Evolutionary conservation across 257 asterid genomes (phyloP).

Genomic region (Ophiorrhiza pumila): DNA sequence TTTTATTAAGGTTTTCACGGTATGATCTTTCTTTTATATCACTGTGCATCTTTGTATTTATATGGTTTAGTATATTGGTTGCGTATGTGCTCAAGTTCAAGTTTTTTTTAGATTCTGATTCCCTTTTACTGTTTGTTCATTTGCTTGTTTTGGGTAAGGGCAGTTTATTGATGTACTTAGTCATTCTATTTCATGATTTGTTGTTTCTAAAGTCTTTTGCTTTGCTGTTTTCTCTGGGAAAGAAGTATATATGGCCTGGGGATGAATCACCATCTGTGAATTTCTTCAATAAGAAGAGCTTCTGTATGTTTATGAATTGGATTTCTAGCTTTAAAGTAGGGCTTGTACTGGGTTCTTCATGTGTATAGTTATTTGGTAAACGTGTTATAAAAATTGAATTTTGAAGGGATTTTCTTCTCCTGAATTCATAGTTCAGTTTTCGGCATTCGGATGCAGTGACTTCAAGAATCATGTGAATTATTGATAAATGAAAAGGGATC

Average conservation of each 20-base stretch:
- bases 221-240: neutral
- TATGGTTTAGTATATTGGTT: neutral
- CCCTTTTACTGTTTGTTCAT: neutral
- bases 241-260: neutral
- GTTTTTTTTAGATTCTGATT: neutral
- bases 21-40: neutral
- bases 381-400: neutral
- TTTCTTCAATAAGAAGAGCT: constrained; percentile 2
- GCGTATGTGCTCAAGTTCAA: constrained; percentile 1
- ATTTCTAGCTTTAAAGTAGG: neutral
- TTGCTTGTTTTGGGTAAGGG: neutral
- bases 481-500: neutral
- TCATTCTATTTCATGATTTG: neutral
- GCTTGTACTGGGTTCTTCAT: neutral
- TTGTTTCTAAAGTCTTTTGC: neutral
- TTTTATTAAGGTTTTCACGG: neutral
- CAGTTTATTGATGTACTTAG: neutral
- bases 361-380: neutral
- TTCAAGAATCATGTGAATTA: neutral
- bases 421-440: neutral
- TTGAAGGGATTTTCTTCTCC: neutral
- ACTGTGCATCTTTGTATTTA: neutral
- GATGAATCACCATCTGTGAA: neutral
- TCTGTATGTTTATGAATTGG: neutral
- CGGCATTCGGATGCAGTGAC: neutral